These are phyloP conservation scores for Symbiotaphrina buchneri DNA, from an alignment of 495 filamentous ascomycete genomes.

Conservation along the genomic window DNA sequence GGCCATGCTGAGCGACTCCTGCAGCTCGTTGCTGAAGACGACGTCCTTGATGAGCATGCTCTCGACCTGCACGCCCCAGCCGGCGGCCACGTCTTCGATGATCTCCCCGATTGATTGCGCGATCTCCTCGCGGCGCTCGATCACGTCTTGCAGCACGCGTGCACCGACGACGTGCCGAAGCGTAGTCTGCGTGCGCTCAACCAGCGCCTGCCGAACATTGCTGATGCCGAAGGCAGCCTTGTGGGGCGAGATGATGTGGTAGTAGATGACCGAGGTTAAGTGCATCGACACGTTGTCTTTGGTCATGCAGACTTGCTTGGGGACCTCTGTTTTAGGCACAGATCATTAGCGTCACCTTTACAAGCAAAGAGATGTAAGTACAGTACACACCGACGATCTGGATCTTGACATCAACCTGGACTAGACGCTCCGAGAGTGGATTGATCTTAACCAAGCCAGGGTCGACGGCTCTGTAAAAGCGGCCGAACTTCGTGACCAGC, in stretches of 20 bases:
- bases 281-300: slow-evolving; percentile 94
- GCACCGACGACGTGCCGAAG: slow-evolving; percentile 94
- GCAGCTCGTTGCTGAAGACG: slow-evolving; percentile 86
- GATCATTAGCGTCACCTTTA: slow-evolving; percentile 5
- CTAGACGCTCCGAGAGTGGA: slow-evolving; percentile 75
- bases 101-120: slow-evolving; percentile 89
- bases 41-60: slow-evolving; percentile 99
- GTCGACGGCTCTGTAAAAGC: slow-evolving; percentile 91
- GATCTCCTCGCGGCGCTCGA: slow-evolving; percentile 95
- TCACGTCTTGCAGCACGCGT: slow-evolving; percentile 91
- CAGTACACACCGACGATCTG: slow-evolving; percentile 70
- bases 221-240: slow-evolving; percentile 93
- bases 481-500: slow-evolving; percentile 85
- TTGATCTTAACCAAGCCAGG: slow-evolving; percentile 96
- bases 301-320: slow-evolving; percentile 95
- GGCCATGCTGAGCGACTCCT: slow-evolving; percentile 98
- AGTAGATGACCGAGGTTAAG: slow-evolving; percentile 96
- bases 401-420: slow-evolving; percentile 95
- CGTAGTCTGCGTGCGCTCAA: slow-evolving; percentile 96
- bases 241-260: slow-evolving; percentile 87
- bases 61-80: slow-evolving; percentile 93
- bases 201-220: slow-evolving; percentile 82
- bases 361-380: too few species aligned
- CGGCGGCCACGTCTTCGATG: slow-evolving; percentile 82
- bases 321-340: slow-evolving; percentile 40